Evolutionary conservation across 2,329 filamentous ascomycete species (phyloP).

Genomic region (Hymenoscyphus scutula): DNA sequence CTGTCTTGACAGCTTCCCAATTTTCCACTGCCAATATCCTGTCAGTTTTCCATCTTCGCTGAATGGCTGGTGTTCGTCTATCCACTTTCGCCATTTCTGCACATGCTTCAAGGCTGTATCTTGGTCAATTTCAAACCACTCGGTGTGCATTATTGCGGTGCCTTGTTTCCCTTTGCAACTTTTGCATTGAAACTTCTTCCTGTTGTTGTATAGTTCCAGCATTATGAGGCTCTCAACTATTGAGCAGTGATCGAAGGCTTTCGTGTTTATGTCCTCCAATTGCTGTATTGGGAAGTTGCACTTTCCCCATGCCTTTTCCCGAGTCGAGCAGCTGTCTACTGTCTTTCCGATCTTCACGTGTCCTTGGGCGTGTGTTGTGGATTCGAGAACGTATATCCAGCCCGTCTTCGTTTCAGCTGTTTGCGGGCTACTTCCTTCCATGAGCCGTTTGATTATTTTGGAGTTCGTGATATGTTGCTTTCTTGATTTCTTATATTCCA

Average conservation of each 20-base stretch:
- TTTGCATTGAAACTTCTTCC: slow-evolving; percentile 15
- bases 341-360: slow-evolving; percentile 21
- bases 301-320: slow-evolving; percentile 14
- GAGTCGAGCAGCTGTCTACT: slow-evolving; percentile 6
- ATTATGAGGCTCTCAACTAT: slow-evolving; percentile 18
- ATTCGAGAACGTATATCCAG: slow-evolving; percentile 17
- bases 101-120: slow-evolving; percentile 15
- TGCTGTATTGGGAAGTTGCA: slow-evolving; percentile 13
- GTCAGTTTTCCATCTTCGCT: slow-evolving; percentile 14
- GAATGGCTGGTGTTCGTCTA: slow-evolving; percentile 18
- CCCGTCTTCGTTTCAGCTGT: slow-evolving; percentile 3
- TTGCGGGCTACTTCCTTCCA: neutral
- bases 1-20: slow-evolving; percentile 13
- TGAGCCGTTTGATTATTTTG: neutral
- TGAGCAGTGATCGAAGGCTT: slow-evolving; percentile 17
- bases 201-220: slow-evolving; percentile 17
- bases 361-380: slow-evolving; percentile 3
- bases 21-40: slow-evolving; percentile 23
- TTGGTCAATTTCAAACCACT: slow-evolving; percentile 21
- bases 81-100: slow-evolving; percentile 20
- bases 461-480: neutral
- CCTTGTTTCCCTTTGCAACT: neutral
- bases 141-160: slow-evolving; percentile 10
- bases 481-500: neutral
- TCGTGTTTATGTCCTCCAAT: slow-evolving; percentile 6